Percentiles rank a stretch among this genome's conserved stretches.
Evolutionary conservation across 148 eudicot species (phyloP).

Genomic region (Chenopodium quinoa): DNA sequence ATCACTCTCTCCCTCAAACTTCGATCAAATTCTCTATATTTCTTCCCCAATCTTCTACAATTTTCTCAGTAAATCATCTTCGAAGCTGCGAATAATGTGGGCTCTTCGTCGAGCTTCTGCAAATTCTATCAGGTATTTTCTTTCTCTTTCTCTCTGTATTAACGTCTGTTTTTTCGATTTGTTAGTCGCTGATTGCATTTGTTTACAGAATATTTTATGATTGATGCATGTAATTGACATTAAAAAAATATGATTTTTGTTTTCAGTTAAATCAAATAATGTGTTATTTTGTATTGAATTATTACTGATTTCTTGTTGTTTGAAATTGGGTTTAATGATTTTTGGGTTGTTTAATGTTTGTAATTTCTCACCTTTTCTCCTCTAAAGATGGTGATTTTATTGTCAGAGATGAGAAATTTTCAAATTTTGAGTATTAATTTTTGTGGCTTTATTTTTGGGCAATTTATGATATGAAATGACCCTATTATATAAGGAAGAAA

Average conservation of each 20-base stretch:
- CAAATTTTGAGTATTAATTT: background rate
- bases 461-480: background rate
- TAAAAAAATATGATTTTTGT: background rate
- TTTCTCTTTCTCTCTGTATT: background rate
- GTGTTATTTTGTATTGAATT: background rate
- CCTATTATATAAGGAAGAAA: background rate
- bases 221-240: background rate
- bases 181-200: background rate
- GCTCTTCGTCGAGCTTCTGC: conserved; percentile 61
- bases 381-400: background rate
- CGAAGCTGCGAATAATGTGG: conserved; percentile 42
- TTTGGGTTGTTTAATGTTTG: background rate
- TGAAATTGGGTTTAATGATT: background rate
- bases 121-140: conserved; percentile 40
- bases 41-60: background rate
- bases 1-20: conserved; percentile 3
- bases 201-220: background rate
- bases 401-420: no score
- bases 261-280: background rate
- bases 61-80: background rate
- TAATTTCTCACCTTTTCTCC: background rate
- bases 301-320: background rate
- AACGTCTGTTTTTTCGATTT: background rate
- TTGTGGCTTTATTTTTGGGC: background rate
- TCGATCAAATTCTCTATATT: background rate